Evolutionary conservation across 129 eudicot species (phyloP).

Genomic region (Flaveria trinervia): DNA sequence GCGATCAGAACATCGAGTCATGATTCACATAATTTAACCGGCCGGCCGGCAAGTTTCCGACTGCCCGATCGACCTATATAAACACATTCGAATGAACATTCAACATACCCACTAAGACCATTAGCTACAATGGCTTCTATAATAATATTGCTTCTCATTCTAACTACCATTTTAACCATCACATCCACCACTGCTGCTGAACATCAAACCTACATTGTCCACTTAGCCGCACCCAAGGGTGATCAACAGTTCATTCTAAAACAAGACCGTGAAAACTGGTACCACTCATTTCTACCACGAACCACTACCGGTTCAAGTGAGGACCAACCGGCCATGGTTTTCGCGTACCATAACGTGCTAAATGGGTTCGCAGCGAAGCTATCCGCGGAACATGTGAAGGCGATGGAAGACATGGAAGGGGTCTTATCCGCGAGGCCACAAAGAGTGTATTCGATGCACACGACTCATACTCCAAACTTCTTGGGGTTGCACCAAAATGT

Average conservation of each 20-base stretch:
- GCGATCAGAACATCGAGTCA: not conserved
- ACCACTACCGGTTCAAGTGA: constrained; percentile 8
- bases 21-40: not conserved
- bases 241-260: not conserved
- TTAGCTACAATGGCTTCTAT: constrained; percentile 21
- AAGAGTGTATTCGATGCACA: constrained; percentile 29
- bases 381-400: constrained; percentile 46
- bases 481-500: constrained; percentile 54
- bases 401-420: constrained; percentile 52
- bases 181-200: no score
- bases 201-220: no score
- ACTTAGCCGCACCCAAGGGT: no score
- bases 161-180: constrained; percentile 24
- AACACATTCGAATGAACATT: not conserved
- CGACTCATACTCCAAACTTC: constrained; percentile 60
- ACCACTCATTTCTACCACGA: constrained; percentile 45
- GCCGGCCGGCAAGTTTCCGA: not conserved
- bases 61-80: not conserved
- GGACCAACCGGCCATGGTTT: constrained; percentile 26
- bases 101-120: not conserved
- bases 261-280: constrained; percentile 33
- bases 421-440: constrained; percentile 56
- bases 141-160: constrained; percentile 13
- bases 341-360: constrained; percentile 50
- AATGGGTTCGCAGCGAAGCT: constrained; percentile 71